Evolutionary conservation across 768 basidiomycete species (phyloP).

Genomic region (Tylopilus felleus): DNA sequence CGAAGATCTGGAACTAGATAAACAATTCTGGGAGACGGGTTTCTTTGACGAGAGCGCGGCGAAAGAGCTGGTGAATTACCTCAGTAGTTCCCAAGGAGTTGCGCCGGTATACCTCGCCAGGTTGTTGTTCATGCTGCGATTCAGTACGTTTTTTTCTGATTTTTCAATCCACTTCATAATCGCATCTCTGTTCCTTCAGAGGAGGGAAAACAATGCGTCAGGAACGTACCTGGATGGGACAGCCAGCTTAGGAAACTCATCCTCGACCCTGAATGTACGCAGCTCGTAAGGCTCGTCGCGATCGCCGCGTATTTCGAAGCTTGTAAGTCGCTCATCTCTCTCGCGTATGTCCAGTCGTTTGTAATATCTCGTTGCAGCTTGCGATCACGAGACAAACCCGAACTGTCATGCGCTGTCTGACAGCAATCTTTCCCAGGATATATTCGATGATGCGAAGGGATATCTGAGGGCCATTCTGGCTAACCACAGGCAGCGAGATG

Average conservation of each 20-base stretch:
- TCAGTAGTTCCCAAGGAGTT: slow-evolving; percentile 10
- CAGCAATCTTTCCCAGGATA: background rate
- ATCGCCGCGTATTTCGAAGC: slow-evolving; percentile 23
- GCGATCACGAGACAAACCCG: background rate
- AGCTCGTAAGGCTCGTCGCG: slow-evolving; percentile 19
- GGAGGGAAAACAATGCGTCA: slow-evolving; percentile 20
- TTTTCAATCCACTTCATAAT: background rate
- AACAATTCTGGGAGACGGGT: slow-evolving; percentile 17
- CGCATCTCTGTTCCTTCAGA: background rate
- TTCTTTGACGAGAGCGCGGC: slow-evolving; percentile 21
- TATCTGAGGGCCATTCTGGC: slow-evolving; percentile 7
- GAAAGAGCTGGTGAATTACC: slow-evolving; percentile 5
- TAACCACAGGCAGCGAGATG: slow-evolving; percentile 15
- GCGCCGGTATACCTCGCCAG: slow-evolving; percentile 4
- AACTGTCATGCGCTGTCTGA: background rate
- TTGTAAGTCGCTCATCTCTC: slow-evolving; percentile 4
- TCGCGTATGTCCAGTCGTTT: background rate
- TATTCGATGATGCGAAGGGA: slow-evolving; percentile 12
- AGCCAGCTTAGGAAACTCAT: slow-evolving; percentile 10
- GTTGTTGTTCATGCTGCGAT: slow-evolving; percentile 19
- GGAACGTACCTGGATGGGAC: slow-evolving; percentile 13
- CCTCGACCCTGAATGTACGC: slow-evolving; percentile 1
- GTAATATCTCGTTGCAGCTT: slow-evolving; percentile 2
- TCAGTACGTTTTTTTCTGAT: slow-evolving; percentile 8
- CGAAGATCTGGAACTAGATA: slow-evolving; percentile 4